Percentiles rank a stretch among this genome's conserved stretches.
Conservation (phyloP, 1,139 yeast species). For the Hanseniaspora gamundiae region DNA sequence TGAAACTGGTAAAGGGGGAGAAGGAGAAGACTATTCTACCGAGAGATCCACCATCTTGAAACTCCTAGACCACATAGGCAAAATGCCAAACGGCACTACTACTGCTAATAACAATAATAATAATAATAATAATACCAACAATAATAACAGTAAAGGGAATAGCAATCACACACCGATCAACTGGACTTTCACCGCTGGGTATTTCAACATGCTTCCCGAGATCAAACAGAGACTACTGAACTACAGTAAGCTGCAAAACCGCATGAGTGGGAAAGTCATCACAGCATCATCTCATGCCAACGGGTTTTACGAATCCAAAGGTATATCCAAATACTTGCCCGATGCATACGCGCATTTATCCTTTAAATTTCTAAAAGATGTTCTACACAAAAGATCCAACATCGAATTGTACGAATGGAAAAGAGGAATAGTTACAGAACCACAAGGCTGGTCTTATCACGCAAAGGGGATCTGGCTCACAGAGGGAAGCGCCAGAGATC, state of each 20-base stretch:
- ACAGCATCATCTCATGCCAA: conserved; percentile 92
- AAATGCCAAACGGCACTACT: neutral
- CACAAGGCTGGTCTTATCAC: conserved; percentile 92
- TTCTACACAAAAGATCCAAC: conserved; percentile 30
- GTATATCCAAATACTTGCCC: conserved; percentile 74
- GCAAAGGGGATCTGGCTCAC: conserved; percentile 95
- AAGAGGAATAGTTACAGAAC: conserved; percentile 69
- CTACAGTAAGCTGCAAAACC: conserved; percentile 33
- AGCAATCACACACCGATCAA: conserved; percentile 32
- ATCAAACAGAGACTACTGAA: conserved; percentile 49
- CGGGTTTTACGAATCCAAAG: conserved; percentile 78
- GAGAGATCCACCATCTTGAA: conserved; percentile 63
- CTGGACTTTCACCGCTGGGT: conserved; percentile 95
- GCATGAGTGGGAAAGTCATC: conserved; percentile 47
- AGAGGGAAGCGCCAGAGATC: conserved; percentile 30
- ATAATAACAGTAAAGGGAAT: too few species aligned
- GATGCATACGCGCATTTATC: conserved; percentile 78
- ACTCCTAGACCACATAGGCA: conserved; percentile 31
- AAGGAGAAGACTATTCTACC: conserved; percentile 48
- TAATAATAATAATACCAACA: conserved; percentile 25
- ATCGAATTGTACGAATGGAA: conserved; percentile 74
- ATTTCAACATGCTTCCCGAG: conserved; percentile 80
- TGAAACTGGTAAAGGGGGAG: neutral
- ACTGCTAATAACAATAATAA: too few species aligned
- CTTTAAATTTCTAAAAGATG: conserved; percentile 49